Percentiles rank a stretch among this genome's conserved stretches.
Conservation (phyloP, 495 filamentous ascomycete genomes). For the Lasiosphaeris hirsuta region DNA sequence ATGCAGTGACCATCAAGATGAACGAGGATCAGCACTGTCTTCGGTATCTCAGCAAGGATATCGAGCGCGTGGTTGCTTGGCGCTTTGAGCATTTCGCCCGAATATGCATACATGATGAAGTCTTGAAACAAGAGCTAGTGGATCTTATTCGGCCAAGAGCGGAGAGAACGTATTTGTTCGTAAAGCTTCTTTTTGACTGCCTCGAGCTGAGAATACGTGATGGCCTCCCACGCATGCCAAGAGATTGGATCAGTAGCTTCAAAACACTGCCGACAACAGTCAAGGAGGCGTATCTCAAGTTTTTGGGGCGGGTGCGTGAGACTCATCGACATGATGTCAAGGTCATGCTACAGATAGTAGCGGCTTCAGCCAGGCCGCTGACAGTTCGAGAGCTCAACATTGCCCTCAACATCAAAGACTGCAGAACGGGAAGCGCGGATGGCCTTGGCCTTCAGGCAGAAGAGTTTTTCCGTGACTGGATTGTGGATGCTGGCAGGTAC, state of each 20-base stretch:
- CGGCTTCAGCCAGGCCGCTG: constrained; percentile 16
- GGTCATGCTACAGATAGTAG: constrained; percentile 18
- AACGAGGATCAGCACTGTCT: constrained; percentile 20
- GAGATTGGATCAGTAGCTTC: constrained; percentile 20
- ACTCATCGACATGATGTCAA: constrained; percentile 16
- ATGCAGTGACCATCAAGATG: constrained; percentile 4
- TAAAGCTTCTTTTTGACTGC: constrained; percentile 22
- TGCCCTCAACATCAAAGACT: constrained; percentile 22
- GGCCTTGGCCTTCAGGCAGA: constrained; percentile 17
- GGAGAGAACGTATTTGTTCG: constrained; percentile 21
- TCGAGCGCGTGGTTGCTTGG: constrained; percentile 17
- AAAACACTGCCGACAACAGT: constrained; percentile 16
- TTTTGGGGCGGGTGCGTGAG: constrained; percentile 16
- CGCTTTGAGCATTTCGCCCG: constrained; percentile 19
- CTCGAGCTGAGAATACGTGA: constrained; percentile 18
- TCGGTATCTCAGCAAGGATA: constrained; percentile 19
- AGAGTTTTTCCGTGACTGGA: constrained; percentile 18
- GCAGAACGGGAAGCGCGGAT: constrained; percentile 10
- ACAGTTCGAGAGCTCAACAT: constrained; percentile 22
- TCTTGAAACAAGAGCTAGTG: constrained; percentile 15
- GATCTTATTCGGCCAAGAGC: constrained; percentile 11
- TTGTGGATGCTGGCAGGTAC: constrained; percentile 29
- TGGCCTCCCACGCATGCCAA: constrained; percentile 14
- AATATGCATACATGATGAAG: constrained; percentile 14
- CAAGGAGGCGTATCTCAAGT: constrained; percentile 18